These are phyloP conservation scores for Coleophoma cylindrospora DNA, from an alignment of 2,329 filamentous ascomycete genomes.

Conservation along the genomic window DNA sequence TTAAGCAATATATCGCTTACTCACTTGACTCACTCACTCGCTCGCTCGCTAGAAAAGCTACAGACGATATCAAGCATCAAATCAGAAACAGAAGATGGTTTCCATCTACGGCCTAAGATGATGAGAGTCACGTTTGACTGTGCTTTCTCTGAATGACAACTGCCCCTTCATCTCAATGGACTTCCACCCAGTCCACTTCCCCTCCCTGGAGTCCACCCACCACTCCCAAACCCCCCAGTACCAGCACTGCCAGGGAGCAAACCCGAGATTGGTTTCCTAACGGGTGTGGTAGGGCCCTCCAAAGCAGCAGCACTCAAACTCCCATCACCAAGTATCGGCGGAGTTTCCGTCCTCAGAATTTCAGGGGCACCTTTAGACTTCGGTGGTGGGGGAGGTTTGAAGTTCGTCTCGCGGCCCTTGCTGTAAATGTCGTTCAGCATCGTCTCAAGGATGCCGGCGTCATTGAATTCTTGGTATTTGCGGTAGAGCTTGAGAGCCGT, in stretches of 20 bases:
- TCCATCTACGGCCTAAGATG: no score
- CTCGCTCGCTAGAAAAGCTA: no score
- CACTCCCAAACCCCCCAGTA: conserved; percentile 30
- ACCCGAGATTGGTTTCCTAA: conserved; percentile 31
- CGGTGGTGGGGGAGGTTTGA: conserved; percentile 42
- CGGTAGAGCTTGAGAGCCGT: conserved; percentile 85
- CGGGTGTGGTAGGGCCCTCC: conserved; percentile 41
- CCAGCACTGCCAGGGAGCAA: conserved; percentile 24
- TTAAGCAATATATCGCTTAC: no score
- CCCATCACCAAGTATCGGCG: conserved; percentile 39
- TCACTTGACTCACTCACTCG: no score
- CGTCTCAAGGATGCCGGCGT: conserved; percentile 75
- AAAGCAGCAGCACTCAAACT: conserved; percentile 8
- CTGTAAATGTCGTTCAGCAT: conserved; percentile 86
- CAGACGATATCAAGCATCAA: no score
- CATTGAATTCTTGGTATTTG: conserved; percentile 85
- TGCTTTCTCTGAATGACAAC: background rate
- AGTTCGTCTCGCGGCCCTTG: conserved; percentile 53
- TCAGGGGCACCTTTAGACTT: conserved; percentile 37
- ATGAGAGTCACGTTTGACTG: no score
- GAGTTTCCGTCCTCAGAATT: conserved; percentile 46
- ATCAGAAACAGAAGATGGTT: no score
- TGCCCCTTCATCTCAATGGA: conserved; percentile 15
- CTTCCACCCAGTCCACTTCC: conserved; percentile 20
- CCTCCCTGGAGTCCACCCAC: conserved; percentile 42